Evolutionary conservation across 441 rosid species (phyloP), one percentile per base, ranked within the genome.

Genomic region (Erodium texanum): DNA sequence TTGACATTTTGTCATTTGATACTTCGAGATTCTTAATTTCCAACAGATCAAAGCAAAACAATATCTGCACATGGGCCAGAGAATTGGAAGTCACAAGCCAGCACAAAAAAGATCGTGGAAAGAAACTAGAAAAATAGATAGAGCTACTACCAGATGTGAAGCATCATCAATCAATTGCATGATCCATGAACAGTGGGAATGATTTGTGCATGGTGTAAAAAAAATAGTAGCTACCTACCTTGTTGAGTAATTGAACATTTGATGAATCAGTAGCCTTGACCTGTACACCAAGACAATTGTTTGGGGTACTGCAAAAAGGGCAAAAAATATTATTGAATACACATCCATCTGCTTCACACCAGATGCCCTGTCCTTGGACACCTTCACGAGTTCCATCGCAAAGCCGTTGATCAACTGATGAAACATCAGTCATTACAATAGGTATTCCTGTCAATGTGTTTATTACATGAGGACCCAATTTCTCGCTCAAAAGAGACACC

Each of bases 311-410:
- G 78, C 99, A 93, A 84, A 85, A 91, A 65, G 97, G 95, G 73
- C 99, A 91, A 74, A 71, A 83, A 62, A 90, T 75, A 41, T 82
- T 84, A 70, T 76, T 84, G 82, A 83, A 93, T 72, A 91, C 97
- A 76, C 97, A 93, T 19, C 97, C 97, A 80, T 93, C 99, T 82
- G 89, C 86, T 79, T 87, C 79, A 45, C 82, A 78, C 99, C 96
- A 93, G 66, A 85, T 74, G 63, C 96, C 90, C 71, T 75, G 78
- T 62, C 78, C 82, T 45, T 67, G 71, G 63, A 71, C 70, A 74
- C 79, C 84, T 71, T 71, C 82, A 74, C 11, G 59, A 74, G 50
- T 36, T 56, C 71, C 82, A 68, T 73, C 74, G 78, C 73, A 75
- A 54, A 91, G 81, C 66, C 76, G 80, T 68, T 76, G 90, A 81